These are phyloP conservation scores for Linnemannia hyalina DNA, from an alignment of 192 early-diverging fungal genomes.

Conservation along the genomic window DNA sequence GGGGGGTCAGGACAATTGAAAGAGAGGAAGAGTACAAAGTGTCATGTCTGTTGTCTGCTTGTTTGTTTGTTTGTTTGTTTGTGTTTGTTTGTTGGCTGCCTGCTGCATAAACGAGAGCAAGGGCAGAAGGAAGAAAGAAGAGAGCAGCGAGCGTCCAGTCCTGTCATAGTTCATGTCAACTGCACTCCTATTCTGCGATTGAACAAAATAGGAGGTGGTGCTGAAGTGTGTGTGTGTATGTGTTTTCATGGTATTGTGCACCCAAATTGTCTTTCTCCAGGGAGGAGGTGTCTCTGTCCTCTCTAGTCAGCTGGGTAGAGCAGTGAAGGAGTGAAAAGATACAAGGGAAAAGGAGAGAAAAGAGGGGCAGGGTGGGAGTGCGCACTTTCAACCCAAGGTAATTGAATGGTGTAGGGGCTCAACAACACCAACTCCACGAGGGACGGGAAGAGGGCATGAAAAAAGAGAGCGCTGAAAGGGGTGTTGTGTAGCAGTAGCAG, in stretches of 20 bases:
- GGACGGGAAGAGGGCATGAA: background rate
- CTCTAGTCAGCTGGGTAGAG: background rate
- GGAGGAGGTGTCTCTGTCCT: background rate
- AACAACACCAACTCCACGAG: background rate
- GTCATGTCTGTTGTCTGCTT: background rate
- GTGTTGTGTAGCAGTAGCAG: background rate
- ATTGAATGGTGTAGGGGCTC: background rate
- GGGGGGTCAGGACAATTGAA: background rate
- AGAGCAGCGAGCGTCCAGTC: background rate
- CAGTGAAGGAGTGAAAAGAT: too few relatives aligned
- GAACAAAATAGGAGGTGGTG: background rate
- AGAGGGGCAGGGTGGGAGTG: background rate
- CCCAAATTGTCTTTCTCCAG: background rate
- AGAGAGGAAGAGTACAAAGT: background rate
- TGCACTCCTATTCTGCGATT: background rate
- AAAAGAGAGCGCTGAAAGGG: background rate
- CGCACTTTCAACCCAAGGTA: background rate
- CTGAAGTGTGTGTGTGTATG: background rate
- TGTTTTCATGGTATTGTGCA: background rate
- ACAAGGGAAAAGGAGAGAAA: background rate
- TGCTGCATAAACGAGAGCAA: background rate
- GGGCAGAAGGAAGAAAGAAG: background rate
- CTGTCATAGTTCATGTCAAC: too few relatives aligned
- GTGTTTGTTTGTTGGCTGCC: too few relatives aligned
- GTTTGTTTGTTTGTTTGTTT: background rate